Evolutionary conservation across 306 rosid species (phyloP), one percentile per base, ranked within the genome.

Genomic region (Luffa acutangula): DNA sequence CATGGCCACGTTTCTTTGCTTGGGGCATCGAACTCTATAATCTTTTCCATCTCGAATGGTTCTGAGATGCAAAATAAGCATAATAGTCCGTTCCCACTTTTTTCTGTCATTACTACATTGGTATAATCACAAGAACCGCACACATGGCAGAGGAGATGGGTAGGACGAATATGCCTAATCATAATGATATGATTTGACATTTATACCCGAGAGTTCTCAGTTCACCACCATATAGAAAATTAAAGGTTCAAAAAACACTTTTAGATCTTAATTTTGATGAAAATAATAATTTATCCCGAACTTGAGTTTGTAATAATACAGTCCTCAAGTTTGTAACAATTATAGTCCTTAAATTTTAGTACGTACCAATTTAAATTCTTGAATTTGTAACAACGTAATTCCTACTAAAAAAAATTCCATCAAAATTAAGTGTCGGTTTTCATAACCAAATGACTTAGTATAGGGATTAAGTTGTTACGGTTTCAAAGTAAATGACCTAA

Each of bases 91-190:
- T 49, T 52, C 31, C 9, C 7, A n/a, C 57, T 71, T 71, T 71
- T 9, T 21, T 17, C 76, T 34, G 78, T 75, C 78, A 75, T 31
- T 7, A 52, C 63, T 53, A 31, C n/a, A 73, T 73, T 73, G 78
- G 60, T 12, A 45, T 12, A 39, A 25, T 73, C 57, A 25, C 53
- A 15, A 73, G 57, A 46, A 73, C 78, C 78, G 2, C 56, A 46
- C 78, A 75, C 78, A 52, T 75, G 78, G 78, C 31, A 60, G 49
- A 72, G 78, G 59, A 48, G 7, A 73, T 73, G 77, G 60, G 78
- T 36, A 73, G 78, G 57, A 49, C 43, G 78, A 75, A 53, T 46
- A 45, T 71, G 76, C 76, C 76, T 25, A 45, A 21, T 70, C 51
- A 21, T 71, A 46, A 21, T 71, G 10, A 21, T 10, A 1, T 46